Evolutionary conservation across 495 filamentous ascomycete genomes (phyloP).

Genomic region (Penicillium cosmopolitanum): DNA sequence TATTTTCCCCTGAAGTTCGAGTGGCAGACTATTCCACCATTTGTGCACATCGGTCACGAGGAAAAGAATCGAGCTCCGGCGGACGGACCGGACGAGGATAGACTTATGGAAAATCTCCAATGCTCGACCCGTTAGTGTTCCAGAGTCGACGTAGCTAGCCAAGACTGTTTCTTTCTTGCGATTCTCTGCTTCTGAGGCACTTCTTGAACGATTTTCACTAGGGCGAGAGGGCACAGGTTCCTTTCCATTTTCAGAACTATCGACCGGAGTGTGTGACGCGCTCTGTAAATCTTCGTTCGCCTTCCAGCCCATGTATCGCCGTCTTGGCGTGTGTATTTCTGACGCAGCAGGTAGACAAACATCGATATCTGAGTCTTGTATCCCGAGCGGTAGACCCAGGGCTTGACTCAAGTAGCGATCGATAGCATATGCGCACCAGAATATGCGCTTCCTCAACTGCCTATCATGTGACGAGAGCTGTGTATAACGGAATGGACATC

Average conservation of each 20-base stretch:
- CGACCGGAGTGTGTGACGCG: neutral
- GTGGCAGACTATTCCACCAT: constrained; percentile 48
- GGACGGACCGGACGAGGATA: constrained; percentile 40
- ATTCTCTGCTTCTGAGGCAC: constrained; percentile 12
- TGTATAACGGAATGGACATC: constrained; percentile 47
- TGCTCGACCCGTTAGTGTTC: constrained; percentile 43
- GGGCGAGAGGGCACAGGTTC: neutral
- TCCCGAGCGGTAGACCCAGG: constrained; percentile 47
- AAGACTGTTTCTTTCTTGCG: constrained; percentile 34
- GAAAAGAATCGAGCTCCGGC: constrained; percentile 38
- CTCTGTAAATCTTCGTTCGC: neutral
- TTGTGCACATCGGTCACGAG: constrained; percentile 49
- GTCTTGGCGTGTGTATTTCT: constrained; percentile 35
- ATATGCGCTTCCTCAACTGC: constrained; percentile 48
- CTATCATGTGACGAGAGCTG: constrained; percentile 46
- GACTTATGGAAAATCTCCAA: constrained; percentile 50
- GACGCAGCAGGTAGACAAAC: constrained; percentile 39
- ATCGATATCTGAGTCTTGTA: constrained; percentile 49
- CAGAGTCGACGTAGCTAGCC: constrained; percentile 46
- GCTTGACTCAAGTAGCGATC: constrained; percentile 54
- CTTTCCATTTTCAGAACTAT: neutral
- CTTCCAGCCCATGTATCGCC: constrained; percentile 1
- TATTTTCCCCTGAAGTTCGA: constrained; percentile 30
- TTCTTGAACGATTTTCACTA: neutral
- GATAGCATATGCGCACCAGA: constrained; percentile 56